Evolutionary conservation across 2,329 filamentous ascomycete genomes (phyloP).

Genomic region (Phialemoniopsis sp.): DNA sequence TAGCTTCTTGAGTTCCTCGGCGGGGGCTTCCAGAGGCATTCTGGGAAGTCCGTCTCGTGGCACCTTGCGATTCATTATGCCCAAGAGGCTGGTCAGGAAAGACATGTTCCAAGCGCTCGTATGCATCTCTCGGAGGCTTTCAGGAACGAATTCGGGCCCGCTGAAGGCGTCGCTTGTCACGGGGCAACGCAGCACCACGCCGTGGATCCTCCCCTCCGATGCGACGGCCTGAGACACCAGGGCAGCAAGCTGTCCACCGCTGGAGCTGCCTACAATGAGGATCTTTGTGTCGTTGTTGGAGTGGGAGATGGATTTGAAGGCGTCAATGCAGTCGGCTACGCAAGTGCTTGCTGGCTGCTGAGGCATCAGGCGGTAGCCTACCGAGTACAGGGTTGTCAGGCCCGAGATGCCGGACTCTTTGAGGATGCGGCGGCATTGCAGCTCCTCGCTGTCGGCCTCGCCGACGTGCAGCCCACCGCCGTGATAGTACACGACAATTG

Average conservation of each 20-base stretch:
- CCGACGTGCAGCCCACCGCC: slow-evolving; percentile 43
- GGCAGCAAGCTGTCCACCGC: slow-evolving; percentile 42
- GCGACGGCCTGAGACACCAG: slow-evolving; percentile 30
- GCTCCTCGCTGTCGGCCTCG: slow-evolving; percentile 43
- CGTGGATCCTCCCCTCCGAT: slow-evolving; percentile 21
- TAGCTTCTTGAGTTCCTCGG: slow-evolving; percentile 21
- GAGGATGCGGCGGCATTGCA: slow-evolving; percentile 37
- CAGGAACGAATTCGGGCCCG: slow-evolving; percentile 28
- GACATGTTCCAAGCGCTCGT: slow-evolving; percentile 27
- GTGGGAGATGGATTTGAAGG: slow-evolving; percentile 20
- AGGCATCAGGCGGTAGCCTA: slow-evolving; percentile 42
- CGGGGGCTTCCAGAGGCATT: slow-evolving; percentile 34
- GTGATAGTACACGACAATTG: slow-evolving; percentile 40
- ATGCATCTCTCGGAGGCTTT: slow-evolving; percentile 26
- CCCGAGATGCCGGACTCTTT: slow-evolving; percentile 17
- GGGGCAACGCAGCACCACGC: slow-evolving; percentile 41
- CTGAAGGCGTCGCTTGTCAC: slow-evolving; percentile 40
- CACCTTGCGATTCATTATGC: slow-evolving; percentile 22
- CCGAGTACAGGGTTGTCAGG: slow-evolving; percentile 31
- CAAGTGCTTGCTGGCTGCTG: slow-evolving; percentile 30
- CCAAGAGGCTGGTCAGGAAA: slow-evolving; percentile 30
- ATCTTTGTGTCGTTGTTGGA: slow-evolving; percentile 11
- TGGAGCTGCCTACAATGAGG: slow-evolving; percentile 39
- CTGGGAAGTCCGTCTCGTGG: slow-evolving; percentile 33
- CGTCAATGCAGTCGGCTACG: slow-evolving; percentile 34